Conservation (phyloP, 805 yeast species). For the Candida namnaoensis region DNA sequence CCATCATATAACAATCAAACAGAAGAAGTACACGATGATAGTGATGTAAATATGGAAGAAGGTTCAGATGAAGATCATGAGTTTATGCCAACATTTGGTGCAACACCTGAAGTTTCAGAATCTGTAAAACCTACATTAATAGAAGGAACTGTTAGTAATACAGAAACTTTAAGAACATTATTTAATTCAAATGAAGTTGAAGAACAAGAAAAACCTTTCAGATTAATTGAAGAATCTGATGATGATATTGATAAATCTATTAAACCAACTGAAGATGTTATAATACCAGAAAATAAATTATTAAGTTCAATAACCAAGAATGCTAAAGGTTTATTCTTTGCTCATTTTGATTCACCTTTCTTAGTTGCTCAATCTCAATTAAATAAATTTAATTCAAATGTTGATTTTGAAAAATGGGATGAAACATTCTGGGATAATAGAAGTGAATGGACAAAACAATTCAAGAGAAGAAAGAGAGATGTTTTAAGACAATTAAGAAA, state of each 20-base stretch:
- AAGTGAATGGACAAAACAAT: constrained; percentile 69
- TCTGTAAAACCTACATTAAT: constrained; percentile 4
- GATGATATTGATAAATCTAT: constrained; percentile 37
- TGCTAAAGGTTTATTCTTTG: constrained; percentile 60
- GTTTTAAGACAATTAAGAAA: constrained; percentile 51
- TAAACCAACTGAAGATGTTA: constrained; percentile 13
- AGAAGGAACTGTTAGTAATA: constrained; percentile 29
- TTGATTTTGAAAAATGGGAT: constrained; percentile 45
- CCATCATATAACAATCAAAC: constrained; percentile 15
- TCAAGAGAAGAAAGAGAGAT: constrained; percentile 71
- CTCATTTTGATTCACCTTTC: constrained; percentile 81
- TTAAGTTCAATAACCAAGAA: constrained; percentile 19
- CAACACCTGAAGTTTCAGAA: constrained; percentile 6
- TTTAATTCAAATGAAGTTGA: constrained; percentile 33
- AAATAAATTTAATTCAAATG: constrained; percentile 35
- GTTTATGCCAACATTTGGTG: constrained; percentile 47
- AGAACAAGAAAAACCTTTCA: constrained; percentile 28
- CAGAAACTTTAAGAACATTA: constrained; percentile 55
- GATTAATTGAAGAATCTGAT: constrained; percentile 32
- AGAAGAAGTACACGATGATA: constrained; percentile 14
- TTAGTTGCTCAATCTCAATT: constrained; percentile 78
- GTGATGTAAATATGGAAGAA: constrained; percentile 18
- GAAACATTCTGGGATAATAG: constrained; percentile 77
- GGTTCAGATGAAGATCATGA: constrained; percentile 26
- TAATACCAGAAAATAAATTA: constrained; percentile 14